phyloP scores from a whole-genome alignment of 1,284 basidiomycete species.

The Heterobasidion irregulare region DNA sequence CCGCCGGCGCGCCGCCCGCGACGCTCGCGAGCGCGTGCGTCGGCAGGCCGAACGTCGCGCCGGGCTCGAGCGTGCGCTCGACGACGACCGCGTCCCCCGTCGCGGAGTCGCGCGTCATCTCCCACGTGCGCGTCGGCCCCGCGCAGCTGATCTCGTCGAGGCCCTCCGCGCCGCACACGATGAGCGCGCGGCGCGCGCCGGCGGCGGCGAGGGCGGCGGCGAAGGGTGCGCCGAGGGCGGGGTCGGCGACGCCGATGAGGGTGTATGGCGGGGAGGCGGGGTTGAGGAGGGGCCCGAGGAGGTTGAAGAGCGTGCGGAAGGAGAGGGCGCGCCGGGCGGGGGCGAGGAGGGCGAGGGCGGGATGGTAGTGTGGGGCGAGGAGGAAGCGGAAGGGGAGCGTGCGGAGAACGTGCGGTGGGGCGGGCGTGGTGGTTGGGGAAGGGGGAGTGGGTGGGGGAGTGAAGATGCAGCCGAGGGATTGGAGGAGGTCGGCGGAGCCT shows the following conservation, averaged over 20 bases:
- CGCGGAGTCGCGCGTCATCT: constrained; percentile 40
- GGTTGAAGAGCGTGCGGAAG: constrained; percentile 97
- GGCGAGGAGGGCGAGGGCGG: constrained; percentile 76
- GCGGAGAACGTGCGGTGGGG: constrained; percentile 44
- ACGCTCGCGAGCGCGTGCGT: constrained; percentile 65
- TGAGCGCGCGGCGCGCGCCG: constrained; percentile 77
- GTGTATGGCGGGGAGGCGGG: constrained; percentile 81
- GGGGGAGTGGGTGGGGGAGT: constrained; percentile 37
- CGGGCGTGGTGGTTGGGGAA: constrained; percentile 24
- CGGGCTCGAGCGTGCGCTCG: constrained; percentile 40
- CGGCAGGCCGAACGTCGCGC: constrained; percentile 66
- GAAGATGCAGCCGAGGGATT: constrained; percentile 79
- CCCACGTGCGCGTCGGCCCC: constrained; percentile 79
- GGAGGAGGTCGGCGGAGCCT: constrained; percentile 89
- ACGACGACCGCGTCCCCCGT: constrained; percentile 19
- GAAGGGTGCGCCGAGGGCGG: constrained; percentile 80
- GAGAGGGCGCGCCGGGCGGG: constrained; percentile 84
- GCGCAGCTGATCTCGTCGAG: constrained; percentile 94
- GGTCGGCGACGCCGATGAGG: constrained; percentile 87
- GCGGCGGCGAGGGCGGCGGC: constrained; percentile 64
- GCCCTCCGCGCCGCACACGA: constrained; percentile 90
- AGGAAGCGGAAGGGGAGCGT: constrained; percentile 86
- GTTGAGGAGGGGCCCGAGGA: constrained; percentile 92
- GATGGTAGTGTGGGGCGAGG: constrained; percentile 91
- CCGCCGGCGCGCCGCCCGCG: constrained; percentile 60